These are phyloP conservation scores for Phaseolus coccineus DNA, from an alignment of 331 rosid genomes.

Conservation along the genomic window DNA sequence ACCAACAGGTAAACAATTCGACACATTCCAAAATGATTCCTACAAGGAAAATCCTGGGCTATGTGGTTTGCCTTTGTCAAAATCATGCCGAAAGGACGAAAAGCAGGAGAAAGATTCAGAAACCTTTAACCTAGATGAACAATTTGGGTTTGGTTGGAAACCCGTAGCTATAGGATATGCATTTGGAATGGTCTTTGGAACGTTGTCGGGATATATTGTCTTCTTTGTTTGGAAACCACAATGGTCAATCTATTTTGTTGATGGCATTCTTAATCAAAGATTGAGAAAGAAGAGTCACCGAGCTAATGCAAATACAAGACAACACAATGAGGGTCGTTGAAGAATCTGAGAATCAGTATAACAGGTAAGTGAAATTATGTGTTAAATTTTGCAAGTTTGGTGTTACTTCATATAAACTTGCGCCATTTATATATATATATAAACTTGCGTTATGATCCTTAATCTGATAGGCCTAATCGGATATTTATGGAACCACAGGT, in stretches of 20 bases:
- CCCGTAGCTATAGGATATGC: slow-evolving; percentile 21
- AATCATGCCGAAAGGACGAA: background rate
- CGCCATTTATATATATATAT: no score
- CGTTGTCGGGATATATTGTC: background rate
- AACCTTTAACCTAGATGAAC: background rate
- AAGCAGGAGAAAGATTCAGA: background rate
- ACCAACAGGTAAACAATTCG: slow-evolving; percentile 21
- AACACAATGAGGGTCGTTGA: background rate
- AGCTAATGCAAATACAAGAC: background rate
- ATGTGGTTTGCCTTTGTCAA: background rate
- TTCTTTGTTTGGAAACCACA: background rate
- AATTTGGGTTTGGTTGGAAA: slow-evolving; percentile 27
- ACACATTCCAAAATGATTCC: slow-evolving; percentile 13
- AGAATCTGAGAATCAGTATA: background rate
- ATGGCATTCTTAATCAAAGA: background rate
- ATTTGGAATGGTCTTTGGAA: background rate
- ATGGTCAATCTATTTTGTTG: background rate
- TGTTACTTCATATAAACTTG: background rate
- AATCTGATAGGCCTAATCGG: no score
- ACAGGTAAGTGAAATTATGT: background rate
- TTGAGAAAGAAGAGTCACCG: background rate
- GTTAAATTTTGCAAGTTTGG: background rate
- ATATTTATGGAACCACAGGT: no score
- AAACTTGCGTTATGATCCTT: no score
- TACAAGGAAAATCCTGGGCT: background rate